Base-by-base conservation (phyloP, 2,329 filamentous ascomycete genomes). In the Curvularia sp. region DNA sequence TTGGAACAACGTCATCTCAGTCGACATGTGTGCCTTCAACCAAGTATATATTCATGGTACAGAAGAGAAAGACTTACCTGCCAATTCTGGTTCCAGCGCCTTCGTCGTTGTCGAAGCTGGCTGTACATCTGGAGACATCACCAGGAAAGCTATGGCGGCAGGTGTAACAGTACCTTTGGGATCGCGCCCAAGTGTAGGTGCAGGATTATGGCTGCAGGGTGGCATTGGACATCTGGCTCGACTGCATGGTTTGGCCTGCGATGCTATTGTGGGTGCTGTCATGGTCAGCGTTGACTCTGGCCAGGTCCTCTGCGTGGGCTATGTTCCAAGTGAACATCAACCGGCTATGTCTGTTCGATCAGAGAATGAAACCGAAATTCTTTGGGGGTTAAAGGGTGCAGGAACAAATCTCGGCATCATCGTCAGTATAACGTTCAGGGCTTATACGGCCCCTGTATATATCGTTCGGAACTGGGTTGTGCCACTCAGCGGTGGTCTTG, bases 201-300 rank as follows among this genome's bases (percentile, higher is more conserved):
- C 85, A 0, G 87, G 87, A 0, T 64, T 86, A 13, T 89, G 85
- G 85, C 77, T 89, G 47, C 86, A 89, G 77, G 87, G 87, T 41
- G 86, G 87, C 52, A 86, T 89, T 49, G 86, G 86, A 1, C 85
- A 88, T 62, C 75, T 87, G n/a, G 67, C 82, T 35, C 79, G 86
- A 57, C 54, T 79, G 8, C 72, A 86, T 61, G 86, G 87, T 1
- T 84, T 89, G 12, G 61, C 85, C 2, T 88, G 85, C 62, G 86
- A 89, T 62, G 70, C 81, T 44, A 83, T 89, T 46, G 70, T 88
- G n/a, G 86, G 87, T 61, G 86, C 83, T 20, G 80, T 88, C 2
- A 12, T 89, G 26, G 81, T 88, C 70, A 83, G 81, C 62, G 80
- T 85, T 53, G 67, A 76, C 0, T 81, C 81, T 35, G 77, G 81